Evolutionary conservation across 257 asterid genomes (phyloP).

Genomic region (Orobanche coerulescens): DNA sequence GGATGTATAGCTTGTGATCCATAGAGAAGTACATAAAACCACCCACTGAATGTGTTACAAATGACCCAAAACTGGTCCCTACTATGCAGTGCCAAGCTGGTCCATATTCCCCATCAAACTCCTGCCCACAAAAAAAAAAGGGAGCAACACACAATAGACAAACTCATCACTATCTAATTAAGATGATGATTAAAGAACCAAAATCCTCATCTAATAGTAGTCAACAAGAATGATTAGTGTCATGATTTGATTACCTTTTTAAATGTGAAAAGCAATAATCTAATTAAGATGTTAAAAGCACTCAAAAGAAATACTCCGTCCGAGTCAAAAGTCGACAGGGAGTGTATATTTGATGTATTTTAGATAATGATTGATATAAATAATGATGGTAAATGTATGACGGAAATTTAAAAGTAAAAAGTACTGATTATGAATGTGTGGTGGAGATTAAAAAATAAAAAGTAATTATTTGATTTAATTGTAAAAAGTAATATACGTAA

Average conservation of each 20-base stretch:
- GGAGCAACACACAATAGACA: conserved; percentile 14
- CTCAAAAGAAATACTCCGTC: no score
- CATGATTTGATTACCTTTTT: background rate
- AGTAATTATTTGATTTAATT: no score
- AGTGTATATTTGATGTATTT: no score
- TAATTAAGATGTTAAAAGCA: background rate
- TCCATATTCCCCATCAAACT: conserved; percentile 79
- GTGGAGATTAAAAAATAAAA: no score
- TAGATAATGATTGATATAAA: no score
- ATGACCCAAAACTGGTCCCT: conserved; percentile 82
- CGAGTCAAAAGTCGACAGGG: no score
- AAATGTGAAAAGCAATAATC: background rate
- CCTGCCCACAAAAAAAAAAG: no score
- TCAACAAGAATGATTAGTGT: background rate
- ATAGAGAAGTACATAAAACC: conserved; percentile 80
- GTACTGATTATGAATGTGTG: no score
- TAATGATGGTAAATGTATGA: no score
- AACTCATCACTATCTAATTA: conserved; percentile 20
- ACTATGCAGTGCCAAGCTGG: conserved; percentile 93
- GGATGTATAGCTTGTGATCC: conserved; percentile 70
- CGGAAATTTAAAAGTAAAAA: no score
- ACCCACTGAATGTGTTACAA: conserved; percentile 81
- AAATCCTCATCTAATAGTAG: background rate
- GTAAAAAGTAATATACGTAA: no score
- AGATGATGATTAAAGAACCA: background rate